These are phyloP conservation scores for Mesotaenium endlicherianum DNA, from an alignment of 139 green algal genomes.

Conservation along the genomic window DNA sequence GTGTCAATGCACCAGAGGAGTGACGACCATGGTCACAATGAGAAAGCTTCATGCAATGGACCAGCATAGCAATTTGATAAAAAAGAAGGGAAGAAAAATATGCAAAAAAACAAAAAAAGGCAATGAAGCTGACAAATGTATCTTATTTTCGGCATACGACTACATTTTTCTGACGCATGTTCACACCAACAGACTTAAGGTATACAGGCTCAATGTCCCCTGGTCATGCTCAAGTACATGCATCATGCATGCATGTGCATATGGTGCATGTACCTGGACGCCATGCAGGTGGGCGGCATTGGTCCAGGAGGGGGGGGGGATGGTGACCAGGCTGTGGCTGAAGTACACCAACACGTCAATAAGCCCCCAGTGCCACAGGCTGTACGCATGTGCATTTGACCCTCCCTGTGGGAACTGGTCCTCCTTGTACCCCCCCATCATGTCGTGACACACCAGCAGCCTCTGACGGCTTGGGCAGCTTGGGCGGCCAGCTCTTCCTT, in stretches of 20 bases:
- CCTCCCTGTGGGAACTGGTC: slow-evolving; percentile 44
- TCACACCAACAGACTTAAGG: too few relatives aligned
- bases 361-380: slow-evolving; percentile 58
- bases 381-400: background rate
- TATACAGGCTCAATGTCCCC: background rate
- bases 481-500: too few relatives aligned
- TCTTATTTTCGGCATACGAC: too few relatives aligned
- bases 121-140: too few relatives aligned
- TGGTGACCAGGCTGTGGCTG: slow-evolving; percentile 70
- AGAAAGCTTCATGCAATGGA: too few relatives aligned
- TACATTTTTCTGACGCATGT: background rate
- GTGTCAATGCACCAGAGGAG: too few relatives aligned
- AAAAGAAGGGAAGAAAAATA: too few relatives aligned
- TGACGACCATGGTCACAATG: too few relatives aligned
- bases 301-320: slow-evolving; percentile 73
- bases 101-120: too few relatives aligned
- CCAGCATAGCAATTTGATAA: too few relatives aligned
- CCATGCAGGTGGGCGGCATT: slow-evolving; percentile 73
- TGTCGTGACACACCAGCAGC: slow-evolving; percentile 84
- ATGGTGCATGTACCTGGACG: slow-evolving; percentile 47
- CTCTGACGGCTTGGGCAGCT: too few relatives aligned
- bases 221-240: background rate
- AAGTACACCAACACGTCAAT: slow-evolving; percentile 84
- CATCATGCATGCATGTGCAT: background rate
- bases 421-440: slow-evolving; percentile 71